These are phyloP conservation scores for Verticillium nubilum DNA, from an alignment of 2,329 filamentous ascomycete genomes.

Conservation along the genomic window DNA sequence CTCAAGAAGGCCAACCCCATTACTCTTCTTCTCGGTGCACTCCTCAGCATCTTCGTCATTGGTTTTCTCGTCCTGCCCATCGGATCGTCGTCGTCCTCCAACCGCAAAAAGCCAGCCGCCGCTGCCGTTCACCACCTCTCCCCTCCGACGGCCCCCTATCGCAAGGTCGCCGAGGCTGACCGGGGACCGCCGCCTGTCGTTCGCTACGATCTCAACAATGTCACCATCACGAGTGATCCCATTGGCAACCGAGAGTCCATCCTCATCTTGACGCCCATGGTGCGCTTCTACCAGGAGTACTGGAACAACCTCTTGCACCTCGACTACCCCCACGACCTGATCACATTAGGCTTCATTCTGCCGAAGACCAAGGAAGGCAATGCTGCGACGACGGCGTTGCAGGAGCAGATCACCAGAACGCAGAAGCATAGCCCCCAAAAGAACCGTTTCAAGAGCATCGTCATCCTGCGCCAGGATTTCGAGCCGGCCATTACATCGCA, in stretches of 20 bases:
- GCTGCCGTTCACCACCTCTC: slow-evolving; percentile 37
- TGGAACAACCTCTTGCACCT: slow-evolving; percentile 89
- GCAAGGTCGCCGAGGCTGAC: slow-evolving; percentile 45
- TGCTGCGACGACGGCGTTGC: slow-evolving; percentile 72
- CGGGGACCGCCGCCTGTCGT: slow-evolving; percentile 73
- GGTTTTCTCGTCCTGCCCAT: slow-evolving; percentile 55
- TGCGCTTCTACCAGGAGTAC: slow-evolving; percentile 88
- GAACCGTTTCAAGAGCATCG: slow-evolving; percentile 84
- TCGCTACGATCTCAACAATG: slow-evolving; percentile 91
- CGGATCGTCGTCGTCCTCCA: slow-evolving; percentile 37
- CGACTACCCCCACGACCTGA: slow-evolving; percentile 86
- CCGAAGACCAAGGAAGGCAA: slow-evolving; percentile 93
- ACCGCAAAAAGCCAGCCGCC: slow-evolving; percentile 41
- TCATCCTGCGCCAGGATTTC: slow-evolving; percentile 92
- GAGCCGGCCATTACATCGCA: slow-evolving; percentile 77
- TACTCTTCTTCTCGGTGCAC: slow-evolving; percentile 65
- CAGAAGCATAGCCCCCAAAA: slow-evolving; percentile 72
- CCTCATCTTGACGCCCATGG: slow-evolving; percentile 87
- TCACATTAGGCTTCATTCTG: slow-evolving; percentile 92
- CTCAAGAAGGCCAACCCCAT: slow-evolving; percentile 76
- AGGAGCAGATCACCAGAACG: slow-evolving; percentile 78
- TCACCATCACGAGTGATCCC: slow-evolving; percentile 75
- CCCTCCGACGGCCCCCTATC: slow-evolving; percentile 36
- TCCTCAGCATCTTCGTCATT: slow-evolving; percentile 69
- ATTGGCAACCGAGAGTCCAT: slow-evolving; percentile 77